A percentile compares a stretch with the other conserved stretches of the same genome.
phyloP scores from a whole-genome alignment of 805 yeast genomes.

The Candida ortonii region DNA sequence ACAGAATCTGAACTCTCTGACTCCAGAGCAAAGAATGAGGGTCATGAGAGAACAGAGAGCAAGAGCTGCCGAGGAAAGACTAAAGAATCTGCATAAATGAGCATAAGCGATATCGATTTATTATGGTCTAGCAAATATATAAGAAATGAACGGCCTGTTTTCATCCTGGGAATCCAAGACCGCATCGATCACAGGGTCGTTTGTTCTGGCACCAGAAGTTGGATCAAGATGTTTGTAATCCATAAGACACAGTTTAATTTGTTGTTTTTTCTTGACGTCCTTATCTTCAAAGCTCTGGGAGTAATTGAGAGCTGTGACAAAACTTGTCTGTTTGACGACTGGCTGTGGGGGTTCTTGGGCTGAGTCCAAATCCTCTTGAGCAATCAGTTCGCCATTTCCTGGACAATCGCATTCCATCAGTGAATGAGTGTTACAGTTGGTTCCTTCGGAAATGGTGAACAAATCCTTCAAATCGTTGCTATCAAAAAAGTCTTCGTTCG shows the following conservation, averaged over 20 bases:
- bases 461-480: constrained; percentile 67
- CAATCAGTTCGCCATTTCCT: constrained; percentile 47
- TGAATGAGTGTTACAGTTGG: constrained; percentile 73
- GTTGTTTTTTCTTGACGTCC: constrained; percentile 33
- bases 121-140: constrained; percentile 37
- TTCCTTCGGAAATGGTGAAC: constrained; percentile 53
- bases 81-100: constrained; percentile 41
- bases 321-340: constrained; percentile 31
- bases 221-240: constrained; percentile 69
- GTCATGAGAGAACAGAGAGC: constrained; percentile 94
- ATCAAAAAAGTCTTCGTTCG: constrained; percentile 67
- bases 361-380: constrained; percentile 24
- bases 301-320: constrained; percentile 57
- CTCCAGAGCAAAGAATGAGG: constrained; percentile 69
- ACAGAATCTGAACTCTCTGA: constrained; percentile 56
- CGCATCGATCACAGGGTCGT: constrained; percentile 27
- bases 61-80: constrained; percentile 91
- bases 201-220: constrained; percentile 4
- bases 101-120: constrained; percentile 4
- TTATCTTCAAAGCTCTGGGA: constrained; percentile 28
- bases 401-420: constrained; percentile 61
- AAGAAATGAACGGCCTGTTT: constrained; percentile 34
- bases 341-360: constrained; percentile 9
- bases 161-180: constrained; percentile 24
- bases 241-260: constrained; percentile 55